A percentile compares a stretch with the other conserved stretches of the same genome.
Evolutionary conservation across 2,329 filamentous ascomycete species (phyloP).

Genomic region (Ceratocystis smalleyi): DNA sequence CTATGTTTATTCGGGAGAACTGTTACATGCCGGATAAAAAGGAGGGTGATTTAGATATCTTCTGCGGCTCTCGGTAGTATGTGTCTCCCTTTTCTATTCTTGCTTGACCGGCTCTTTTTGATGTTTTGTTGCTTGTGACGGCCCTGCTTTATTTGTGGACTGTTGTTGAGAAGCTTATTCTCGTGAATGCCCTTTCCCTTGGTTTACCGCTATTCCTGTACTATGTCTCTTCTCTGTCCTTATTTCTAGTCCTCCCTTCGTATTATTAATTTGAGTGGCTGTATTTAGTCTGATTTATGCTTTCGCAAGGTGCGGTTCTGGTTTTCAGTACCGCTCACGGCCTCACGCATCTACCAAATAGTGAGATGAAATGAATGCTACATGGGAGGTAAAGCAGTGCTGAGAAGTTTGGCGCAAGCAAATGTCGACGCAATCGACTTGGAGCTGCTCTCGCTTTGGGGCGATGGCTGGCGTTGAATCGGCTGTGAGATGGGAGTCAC

Average conservation of each 20-base stretch:
- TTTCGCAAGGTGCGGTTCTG: too few species aligned
- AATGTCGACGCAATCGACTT: too few species aligned
- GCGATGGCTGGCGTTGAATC: too few species aligned
- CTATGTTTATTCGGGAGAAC: slow-evolving; percentile 18
- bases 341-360: too few species aligned
- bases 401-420: too few species aligned
- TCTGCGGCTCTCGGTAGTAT: slow-evolving; percentile 19
- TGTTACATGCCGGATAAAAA: slow-evolving; percentile 20
- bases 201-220: neutral
- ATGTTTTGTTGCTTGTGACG: slow-evolving; percentile 17
- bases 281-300: too few species aligned
- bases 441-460: too few species aligned
- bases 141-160: neutral
- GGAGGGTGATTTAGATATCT: slow-evolving; percentile 28
- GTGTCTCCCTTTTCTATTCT: neutral
- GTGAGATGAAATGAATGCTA: too few species aligned
- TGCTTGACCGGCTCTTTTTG: neutral
- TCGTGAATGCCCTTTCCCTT: neutral
- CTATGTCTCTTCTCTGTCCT: neutral
- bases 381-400: too few species aligned
- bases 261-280: neutral
- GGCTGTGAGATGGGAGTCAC: too few species aligned
- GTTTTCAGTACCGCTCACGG: too few species aligned
- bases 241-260: neutral
- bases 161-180: slow-evolving; percentile 8